Evolutionary conservation across 2,329 filamentous ascomycete genomes (phyloP).

Genomic region (Ascosphaera pollenicola): DNA sequence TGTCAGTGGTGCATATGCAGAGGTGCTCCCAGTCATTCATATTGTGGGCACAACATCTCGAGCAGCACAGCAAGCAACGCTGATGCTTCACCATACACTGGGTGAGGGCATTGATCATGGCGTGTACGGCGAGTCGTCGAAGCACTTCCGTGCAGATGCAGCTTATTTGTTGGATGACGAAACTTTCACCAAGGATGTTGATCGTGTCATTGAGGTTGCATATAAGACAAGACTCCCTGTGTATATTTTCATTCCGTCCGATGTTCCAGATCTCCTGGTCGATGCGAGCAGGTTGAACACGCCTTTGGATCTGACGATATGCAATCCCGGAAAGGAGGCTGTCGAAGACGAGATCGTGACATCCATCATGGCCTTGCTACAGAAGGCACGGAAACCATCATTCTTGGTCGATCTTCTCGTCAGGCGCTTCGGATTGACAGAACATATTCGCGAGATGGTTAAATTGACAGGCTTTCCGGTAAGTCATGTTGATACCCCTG

Average conservation of each 20-base stretch:
- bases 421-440: constrained; percentile 3
- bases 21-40: constrained; percentile 36
- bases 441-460: constrained; percentile 4
- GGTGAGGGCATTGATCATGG: constrained; percentile 9
- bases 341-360: constrained; percentile 6
- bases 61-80: constrained; percentile 23
- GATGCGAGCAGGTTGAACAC: constrained; percentile 4
- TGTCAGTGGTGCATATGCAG: constrained; percentile 28
- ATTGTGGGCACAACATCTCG: constrained; percentile 35
- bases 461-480: constrained; percentile 4
- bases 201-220: constrained; percentile 7
- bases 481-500: background rate
- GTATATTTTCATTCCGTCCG: constrained; percentile 9
- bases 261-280: constrained; percentile 6
- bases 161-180: constrained; percentile 9
- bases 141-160: constrained; percentile 6
- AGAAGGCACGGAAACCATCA: constrained; percentile 4
- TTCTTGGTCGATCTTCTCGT: constrained; percentile 5
- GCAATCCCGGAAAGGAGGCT: constrained; percentile 4
- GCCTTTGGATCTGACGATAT: constrained; percentile 4
- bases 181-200: constrained; percentile 8
- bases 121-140: constrained; percentile 7
- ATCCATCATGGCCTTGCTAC: constrained; percentile 2
- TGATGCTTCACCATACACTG: constrained; percentile 15
- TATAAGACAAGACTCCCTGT: constrained; percentile 7